Conservation (phyloP, 495 filamentous ascomycete species). For the Penicillium argentinense region DNA sequence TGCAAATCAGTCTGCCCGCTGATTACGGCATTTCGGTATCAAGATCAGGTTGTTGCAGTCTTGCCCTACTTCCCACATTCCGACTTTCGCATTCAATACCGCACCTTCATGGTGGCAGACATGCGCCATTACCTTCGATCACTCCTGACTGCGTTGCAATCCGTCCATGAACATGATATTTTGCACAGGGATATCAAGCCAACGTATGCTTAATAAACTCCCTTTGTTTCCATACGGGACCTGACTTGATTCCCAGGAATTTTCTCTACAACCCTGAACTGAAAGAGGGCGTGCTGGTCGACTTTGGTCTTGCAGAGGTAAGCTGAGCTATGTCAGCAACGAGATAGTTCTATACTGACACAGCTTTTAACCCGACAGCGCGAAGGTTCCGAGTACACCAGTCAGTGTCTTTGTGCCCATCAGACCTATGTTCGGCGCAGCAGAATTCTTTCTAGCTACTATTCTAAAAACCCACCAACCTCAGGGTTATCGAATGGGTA, state of each 20-base stretch:
- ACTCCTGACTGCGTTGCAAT: conserved; percentile 78
- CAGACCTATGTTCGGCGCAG: conserved; percentile 38
- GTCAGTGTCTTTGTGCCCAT: conserved; percentile 42
- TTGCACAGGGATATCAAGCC: conserved; percentile 98
- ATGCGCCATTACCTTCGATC: conserved; percentile 87
- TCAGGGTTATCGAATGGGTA: conserved; percentile 62
- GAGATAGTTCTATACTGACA: not conserved
- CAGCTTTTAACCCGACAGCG: conserved; percentile 24
- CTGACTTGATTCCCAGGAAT: conserved; percentile 50
- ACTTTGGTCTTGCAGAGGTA: conserved; percentile 91
- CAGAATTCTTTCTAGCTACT: conserved; percentile 42
- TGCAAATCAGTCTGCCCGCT: conserved; percentile 86
- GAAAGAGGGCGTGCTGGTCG: conserved; percentile 84
- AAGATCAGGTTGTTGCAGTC: conserved; percentile 93
- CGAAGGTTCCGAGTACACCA: conserved; percentile 43
- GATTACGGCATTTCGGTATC: conserved; percentile 90
- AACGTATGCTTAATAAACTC: conserved; percentile 51
- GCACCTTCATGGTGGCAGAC: conserved; percentile 78
- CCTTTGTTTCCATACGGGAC: not conserved
- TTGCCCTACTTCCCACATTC: conserved; percentile 93
- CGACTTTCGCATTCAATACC: conserved; percentile 95
- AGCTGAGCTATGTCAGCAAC: conserved; percentile 5
- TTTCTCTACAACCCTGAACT: conserved; percentile 89
- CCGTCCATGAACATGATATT: conserved; percentile 80
- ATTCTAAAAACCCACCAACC: conserved; percentile 37